These are phyloP conservation scores for Aspergillus carbonarius DNA, from an alignment of 2,329 filamentous ascomycete species.

Conservation along the genomic window DNA sequence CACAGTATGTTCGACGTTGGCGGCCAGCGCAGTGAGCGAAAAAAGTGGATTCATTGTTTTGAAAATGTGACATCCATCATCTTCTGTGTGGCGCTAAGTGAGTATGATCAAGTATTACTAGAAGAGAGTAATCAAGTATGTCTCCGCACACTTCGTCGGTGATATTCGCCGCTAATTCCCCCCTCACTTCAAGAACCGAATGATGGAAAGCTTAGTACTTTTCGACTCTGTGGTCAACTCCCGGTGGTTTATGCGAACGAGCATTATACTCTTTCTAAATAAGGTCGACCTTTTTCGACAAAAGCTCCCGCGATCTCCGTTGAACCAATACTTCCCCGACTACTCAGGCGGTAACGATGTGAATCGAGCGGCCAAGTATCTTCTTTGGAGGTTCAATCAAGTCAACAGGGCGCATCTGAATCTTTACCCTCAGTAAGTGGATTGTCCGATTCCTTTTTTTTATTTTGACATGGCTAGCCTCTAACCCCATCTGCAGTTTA, in stretches of 20 bases:
- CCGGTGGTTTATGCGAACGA: constrained; percentile 97
- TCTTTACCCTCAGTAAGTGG: constrained; percentile 89
- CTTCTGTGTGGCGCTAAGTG: constrained; percentile 95
- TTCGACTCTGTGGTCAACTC: constrained; percentile 99
- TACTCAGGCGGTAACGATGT: constrained; percentile 98
- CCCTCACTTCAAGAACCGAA: constrained; percentile 70
- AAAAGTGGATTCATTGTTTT: constrained; percentile 99
- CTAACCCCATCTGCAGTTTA: constrained; percentile 59
- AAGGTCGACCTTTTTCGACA: constrained; percentile 98
- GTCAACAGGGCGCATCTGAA: constrained; percentile 96
- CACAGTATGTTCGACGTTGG: constrained; percentile 98
- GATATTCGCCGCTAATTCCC: constrained; percentile 14
- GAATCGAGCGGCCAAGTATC: constrained; percentile 95
- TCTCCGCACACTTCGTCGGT: constrained; percentile 10
- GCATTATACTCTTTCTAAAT: constrained; percentile 97
- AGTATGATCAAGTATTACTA: constrained; percentile 95
- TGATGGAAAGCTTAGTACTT: constrained; percentile 96
- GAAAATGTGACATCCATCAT: constrained; percentile 99
- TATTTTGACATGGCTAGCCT: constrained; percentile 16
- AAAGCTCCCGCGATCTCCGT: constrained; percentile 83
- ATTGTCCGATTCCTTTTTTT: background rate
- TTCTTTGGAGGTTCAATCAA: constrained; percentile 98
- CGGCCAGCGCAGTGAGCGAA: constrained; percentile 92
- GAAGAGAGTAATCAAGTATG: constrained; percentile 95
- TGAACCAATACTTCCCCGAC: constrained; percentile 95